Evolutionary conservation across 208 protist genomes (phyloP).

Genomic region (Borovskyia barvae): DNA sequence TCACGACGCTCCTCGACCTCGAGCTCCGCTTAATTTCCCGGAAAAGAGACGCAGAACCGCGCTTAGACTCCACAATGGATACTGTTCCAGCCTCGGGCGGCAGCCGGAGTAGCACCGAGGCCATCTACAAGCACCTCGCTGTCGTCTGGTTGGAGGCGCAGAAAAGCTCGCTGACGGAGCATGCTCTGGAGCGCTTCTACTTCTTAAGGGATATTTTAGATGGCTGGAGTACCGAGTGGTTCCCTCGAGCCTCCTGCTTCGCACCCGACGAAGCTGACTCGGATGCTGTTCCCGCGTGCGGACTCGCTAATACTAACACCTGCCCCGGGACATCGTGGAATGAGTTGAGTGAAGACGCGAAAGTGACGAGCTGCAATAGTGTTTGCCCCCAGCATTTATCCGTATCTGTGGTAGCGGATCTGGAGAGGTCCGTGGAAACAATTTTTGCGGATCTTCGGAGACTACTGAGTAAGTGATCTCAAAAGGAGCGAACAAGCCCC

Average conservation of each 20-base stretch:
- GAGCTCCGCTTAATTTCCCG: constrained; percentile 9
- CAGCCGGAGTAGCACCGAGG: not conserved
- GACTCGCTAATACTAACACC: not conserved
- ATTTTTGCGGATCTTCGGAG: constrained; percentile 19
- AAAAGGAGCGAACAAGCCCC: too few species aligned
- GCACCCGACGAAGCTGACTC: too few species aligned
- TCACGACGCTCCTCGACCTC: constrained; percentile 16
- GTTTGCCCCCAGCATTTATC: constrained; percentile 17
- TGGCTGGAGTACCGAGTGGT: constrained; percentile 19
- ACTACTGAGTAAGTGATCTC: too few species aligned
- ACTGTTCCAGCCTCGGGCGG: not conserved
- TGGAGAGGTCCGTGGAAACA: not conserved
- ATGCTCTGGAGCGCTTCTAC: constrained; percentile 11
- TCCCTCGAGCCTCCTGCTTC: not conserved
- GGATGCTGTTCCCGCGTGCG: too few species aligned
- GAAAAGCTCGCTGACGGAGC: not conserved
- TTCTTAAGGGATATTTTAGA: constrained; percentile 7
- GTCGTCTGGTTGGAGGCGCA: not conserved
- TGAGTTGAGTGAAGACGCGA: not conserved
- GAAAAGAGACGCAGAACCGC: too few species aligned
- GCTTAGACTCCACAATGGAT: too few species aligned
- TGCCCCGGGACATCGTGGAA: constrained; percentile 3
- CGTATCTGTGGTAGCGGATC: not conserved
- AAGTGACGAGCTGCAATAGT: not conserved
- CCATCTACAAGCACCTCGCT: constrained; percentile 1